These are phyloP conservation scores for Talaromyces thailandensis DNA, from an alignment of 495 filamentous ascomycete genomes.

Conservation along the genomic window DNA sequence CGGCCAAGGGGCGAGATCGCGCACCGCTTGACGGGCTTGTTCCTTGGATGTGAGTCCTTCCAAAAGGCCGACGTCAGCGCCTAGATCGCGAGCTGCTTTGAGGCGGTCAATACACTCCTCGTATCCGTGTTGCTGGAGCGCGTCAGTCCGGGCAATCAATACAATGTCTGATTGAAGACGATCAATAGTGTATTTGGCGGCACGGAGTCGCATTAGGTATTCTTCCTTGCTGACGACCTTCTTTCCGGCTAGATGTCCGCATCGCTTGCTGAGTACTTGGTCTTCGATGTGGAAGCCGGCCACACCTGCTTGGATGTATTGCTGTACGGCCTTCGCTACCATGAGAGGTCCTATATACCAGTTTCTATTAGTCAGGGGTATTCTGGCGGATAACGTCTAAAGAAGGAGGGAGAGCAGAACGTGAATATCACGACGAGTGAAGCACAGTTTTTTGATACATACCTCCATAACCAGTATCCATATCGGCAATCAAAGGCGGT, in stretches of 20 bases:
- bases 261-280: constrained; percentile 47
- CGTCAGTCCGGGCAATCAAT: constrained; percentile 50
- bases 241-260: constrained; percentile 45
- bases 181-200: constrained; percentile 10
- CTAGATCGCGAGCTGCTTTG: constrained; percentile 29
- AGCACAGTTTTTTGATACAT: too few relatives aligned
- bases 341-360: constrained; percentile 23
- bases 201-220: constrained; percentile 40
- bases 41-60: constrained; percentile 42
- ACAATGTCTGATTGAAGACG: constrained; percentile 30
- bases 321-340: constrained; percentile 38
- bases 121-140: constrained; percentile 40
- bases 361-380: too few relatives aligned
- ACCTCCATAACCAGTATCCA: constrained; percentile 48
- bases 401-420: too few relatives aligned
- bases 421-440: too few relatives aligned
- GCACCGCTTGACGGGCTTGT: constrained; percentile 26
- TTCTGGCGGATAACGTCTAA: too few relatives aligned
- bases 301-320: constrained; percentile 45
- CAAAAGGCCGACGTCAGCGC: constrained; percentile 47
- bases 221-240: constrained; percentile 33
- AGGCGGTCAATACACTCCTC: constrained; percentile 39
- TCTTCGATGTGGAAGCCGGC: constrained; percentile 55
- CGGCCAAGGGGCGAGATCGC: constrained; percentile 44
- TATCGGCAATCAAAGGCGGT: constrained; percentile 48